Evolutionary conservation across 176 grass and related monocot species (phyloP), one percentile per base, ranked within the genome.

Genomic region (Tillandsia leiboldiana): DNA sequence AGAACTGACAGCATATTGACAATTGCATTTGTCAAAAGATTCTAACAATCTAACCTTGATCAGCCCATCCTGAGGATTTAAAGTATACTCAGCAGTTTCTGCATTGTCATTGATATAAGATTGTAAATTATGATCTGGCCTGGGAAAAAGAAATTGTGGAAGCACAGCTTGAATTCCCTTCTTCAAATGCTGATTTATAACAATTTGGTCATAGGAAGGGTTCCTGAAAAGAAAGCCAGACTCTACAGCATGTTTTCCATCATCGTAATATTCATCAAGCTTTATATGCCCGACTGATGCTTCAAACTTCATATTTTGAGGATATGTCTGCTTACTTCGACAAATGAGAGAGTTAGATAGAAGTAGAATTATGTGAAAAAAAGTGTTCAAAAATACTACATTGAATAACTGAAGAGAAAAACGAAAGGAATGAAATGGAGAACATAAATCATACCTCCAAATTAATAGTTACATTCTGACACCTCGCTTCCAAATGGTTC

Each of bases 401-500:
- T 8, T 59, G 54, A 14, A 17, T 59, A 59, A 59, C 29, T 33
- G 54, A 17, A 61, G 33, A 69, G 66, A 64, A 56, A 42, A 69
- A 49, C 0, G 63, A 76, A 72, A n/a, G n/a, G 13, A 42, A 14
- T n/a, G 49, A 49, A 18, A 83, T 33, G 28, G 28, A 64, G 14
- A 49, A 63, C 5, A 51, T 20, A 77, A 82, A 71, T 15, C 20
- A 67, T 82, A 97, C 94, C 94, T 92, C 69, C 52, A 97, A 80
- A 79, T 90, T 77, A 64, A 97, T 77, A 86, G 28, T 48, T 65
- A 87, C 80, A 10, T 86, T 80, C 72, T 81, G 82, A 82, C 73
- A 93, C 74, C 81, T 88, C 20, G 74, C 89, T 93, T 90, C 80
- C 62, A 99, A 80, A 87, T 93, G 87, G 47, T 90, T 79, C 82